These are phyloP conservation scores for Epichloe bromicola DNA, from an alignment of 2,329 filamentous ascomycete species.

Conservation along the genomic window DNA sequence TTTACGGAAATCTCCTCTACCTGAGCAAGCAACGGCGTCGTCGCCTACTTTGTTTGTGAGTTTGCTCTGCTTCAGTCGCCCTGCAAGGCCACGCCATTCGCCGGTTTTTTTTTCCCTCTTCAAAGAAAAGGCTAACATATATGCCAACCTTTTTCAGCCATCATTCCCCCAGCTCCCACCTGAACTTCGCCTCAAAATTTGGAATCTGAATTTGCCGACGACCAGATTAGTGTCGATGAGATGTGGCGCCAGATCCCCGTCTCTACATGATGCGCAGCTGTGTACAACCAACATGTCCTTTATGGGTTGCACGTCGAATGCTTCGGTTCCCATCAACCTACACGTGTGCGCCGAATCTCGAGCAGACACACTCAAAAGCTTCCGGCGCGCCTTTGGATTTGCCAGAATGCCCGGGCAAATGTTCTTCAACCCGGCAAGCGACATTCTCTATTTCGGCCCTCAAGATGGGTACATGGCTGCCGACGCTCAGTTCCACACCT, in stretches of 20 bases:
- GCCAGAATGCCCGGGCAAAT: constrained; percentile 27
- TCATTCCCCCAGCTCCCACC: constrained; percentile 29
- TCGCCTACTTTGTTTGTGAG: constrained; percentile 6
- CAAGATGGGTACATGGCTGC: constrained; percentile 31
- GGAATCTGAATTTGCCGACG: constrained; percentile 29
- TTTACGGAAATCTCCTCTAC: not conserved
- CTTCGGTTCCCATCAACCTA: constrained; percentile 29
- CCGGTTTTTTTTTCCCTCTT: not conserved
- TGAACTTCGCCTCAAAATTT: constrained; percentile 35
- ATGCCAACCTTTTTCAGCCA: constrained; percentile 17
- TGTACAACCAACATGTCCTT: constrained; percentile 9
- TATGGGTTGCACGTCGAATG: constrained; percentile 28
- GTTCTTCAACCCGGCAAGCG: constrained; percentile 26
- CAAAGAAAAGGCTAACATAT: not conserved
- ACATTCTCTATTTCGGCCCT: constrained; percentile 36
- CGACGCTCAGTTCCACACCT: constrained; percentile 31
- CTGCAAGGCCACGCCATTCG: not conserved
- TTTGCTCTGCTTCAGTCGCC: not conserved
- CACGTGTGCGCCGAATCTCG: constrained; percentile 35
- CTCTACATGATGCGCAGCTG: constrained; percentile 7
- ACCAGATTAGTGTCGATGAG: constrained; percentile 30
- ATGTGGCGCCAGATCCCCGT: constrained; percentile 22
- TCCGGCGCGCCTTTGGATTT: constrained; percentile 28
- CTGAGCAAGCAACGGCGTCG: not conserved
- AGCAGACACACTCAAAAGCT: constrained; percentile 27